Conservation (phyloP, 345 rosid genomes). For the Salix dunnii region DNA sequence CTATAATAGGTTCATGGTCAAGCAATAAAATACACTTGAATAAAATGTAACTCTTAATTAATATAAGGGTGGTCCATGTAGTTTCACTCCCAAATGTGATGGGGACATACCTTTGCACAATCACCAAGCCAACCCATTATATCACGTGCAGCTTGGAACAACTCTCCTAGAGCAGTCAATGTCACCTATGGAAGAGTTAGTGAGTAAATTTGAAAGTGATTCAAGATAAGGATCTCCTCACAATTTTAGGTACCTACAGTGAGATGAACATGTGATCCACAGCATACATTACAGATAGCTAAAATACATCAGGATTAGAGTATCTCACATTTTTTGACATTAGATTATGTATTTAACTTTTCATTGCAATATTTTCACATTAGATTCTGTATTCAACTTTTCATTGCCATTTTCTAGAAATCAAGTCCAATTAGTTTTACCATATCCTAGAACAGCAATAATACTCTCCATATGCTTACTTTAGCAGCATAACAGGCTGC, state of each 20-base stretch:
- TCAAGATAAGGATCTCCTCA: background rate
- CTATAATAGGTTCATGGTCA: slow-evolving; percentile 34
- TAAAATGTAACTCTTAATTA: background rate
- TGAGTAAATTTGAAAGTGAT: slow-evolving; percentile 10
- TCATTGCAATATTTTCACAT: background rate
- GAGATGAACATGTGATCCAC: background rate
- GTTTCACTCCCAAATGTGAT: background rate
- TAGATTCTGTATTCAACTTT: slow-evolving; percentile 5
- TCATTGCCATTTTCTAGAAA: background rate
- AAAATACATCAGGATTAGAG: background rate
- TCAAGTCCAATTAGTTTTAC: background rate
- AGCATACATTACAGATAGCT: background rate
- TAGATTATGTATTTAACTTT: slow-evolving; percentile 5
- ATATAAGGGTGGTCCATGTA: background rate
- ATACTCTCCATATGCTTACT: slow-evolving; percentile 42
- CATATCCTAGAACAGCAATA: background rate
- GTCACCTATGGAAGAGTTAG: slow-evolving; percentile 56
- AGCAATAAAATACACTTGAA: slow-evolving; percentile 6
- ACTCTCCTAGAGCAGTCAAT: slow-evolving; percentile 79
- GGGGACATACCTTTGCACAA: slow-evolving; percentile 71
- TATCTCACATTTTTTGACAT: background rate
- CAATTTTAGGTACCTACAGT: background rate
- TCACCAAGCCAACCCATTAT: slow-evolving; percentile 96
- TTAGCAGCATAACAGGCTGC: slow-evolving; percentile 93
- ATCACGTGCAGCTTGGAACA: slow-evolving; percentile 91